Percentiles rank a stretch among this genome's conserved stretches.
phyloP scores from a whole-genome alignment of 2,329 filamentous ascomycete genomes.

The Aureobasidium zeae region DNA sequence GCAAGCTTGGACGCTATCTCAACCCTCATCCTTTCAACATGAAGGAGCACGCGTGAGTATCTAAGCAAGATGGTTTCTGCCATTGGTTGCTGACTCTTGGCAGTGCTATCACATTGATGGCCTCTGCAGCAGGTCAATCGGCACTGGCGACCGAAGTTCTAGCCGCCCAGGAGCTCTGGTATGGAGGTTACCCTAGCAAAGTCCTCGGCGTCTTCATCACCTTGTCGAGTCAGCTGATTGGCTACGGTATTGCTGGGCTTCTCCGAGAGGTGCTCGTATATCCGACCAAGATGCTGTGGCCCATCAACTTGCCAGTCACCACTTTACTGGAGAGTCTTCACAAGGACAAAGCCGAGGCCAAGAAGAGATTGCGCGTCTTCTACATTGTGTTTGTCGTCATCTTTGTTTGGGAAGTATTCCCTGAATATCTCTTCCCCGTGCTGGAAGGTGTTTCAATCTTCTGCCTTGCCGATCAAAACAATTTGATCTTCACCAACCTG shows the following conservation, averaged over 20 bases:
- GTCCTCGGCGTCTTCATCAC: constrained; percentile 37
- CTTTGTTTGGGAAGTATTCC: constrained; percentile 42
- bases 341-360: constrained; percentile 30
- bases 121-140: constrained; percentile 30
- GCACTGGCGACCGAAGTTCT: constrained; percentile 34
- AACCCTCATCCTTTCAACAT: constrained; percentile 32
- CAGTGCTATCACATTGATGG: constrained; percentile 35
- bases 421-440: constrained; percentile 39
- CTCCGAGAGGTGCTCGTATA: constrained; percentile 39
- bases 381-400: constrained; percentile 33
- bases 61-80: too few species aligned
- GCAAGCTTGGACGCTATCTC: constrained; percentile 29
- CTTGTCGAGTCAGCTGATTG: constrained; percentile 42
- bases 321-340: constrained; percentile 35
- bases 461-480: constrained; percentile 38
- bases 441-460: constrained; percentile 37
- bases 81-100: not conserved
- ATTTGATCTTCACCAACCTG: constrained; percentile 39
- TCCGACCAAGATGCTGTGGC: constrained; percentile 43
- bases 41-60: constrained; percentile 30
- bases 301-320: constrained; percentile 30
- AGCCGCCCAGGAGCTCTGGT: constrained; percentile 41
- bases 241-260: constrained; percentile 42
- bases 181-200: constrained; percentile 33
- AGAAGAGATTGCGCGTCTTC: constrained; percentile 35